phyloP scores from a whole-genome alignment of 2,329 filamentous ascomycete species.

The Albophoma yamanashiensis region DNA sequence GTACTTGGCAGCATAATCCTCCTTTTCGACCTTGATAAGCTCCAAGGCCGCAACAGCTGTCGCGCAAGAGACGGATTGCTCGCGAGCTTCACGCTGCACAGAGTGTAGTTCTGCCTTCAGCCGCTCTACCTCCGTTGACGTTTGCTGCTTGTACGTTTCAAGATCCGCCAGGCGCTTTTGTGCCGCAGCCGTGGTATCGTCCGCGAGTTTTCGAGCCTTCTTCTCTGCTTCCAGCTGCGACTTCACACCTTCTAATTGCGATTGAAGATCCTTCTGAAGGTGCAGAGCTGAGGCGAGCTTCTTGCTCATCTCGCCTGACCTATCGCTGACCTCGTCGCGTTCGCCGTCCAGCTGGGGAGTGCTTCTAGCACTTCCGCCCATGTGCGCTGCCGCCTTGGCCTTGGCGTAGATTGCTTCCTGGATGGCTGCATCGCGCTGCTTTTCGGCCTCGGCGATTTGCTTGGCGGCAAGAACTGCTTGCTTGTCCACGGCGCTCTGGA shows the following conservation, averaged over 20 bases:
- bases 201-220: constrained; percentile 70
- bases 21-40: constrained; percentile 76
- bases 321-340: constrained; percentile 44
- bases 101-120: constrained; percentile 78
- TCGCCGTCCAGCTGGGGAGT: constrained; percentile 49
- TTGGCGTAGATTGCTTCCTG: constrained; percentile 92
- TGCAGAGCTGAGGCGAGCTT: constrained; percentile 76
- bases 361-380: constrained; percentile 50
- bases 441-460: constrained; percentile 87
- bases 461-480: constrained; percentile 79
- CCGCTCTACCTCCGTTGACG: constrained; percentile 73
- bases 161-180: constrained; percentile 77
- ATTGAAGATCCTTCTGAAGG: constrained; percentile 69
- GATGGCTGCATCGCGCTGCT: constrained; percentile 88
- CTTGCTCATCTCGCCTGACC: constrained; percentile 61
- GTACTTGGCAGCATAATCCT: constrained; percentile 60
- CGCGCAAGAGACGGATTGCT: constrained; percentile 66
- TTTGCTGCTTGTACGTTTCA: constrained; percentile 73
- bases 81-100: constrained; percentile 64
- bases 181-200: constrained; percentile 75
- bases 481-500: constrained; percentile 81
- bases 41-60: constrained; percentile 68
- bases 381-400: constrained; percentile 76
- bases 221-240: constrained; percentile 72
- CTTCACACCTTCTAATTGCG: constrained; percentile 58